Evolutionary conservation across 352 stramenopile genomes (phyloP), one percentile per base, ranked within the genome.

Genomic region (Phytophthora nicotianae): DNA sequence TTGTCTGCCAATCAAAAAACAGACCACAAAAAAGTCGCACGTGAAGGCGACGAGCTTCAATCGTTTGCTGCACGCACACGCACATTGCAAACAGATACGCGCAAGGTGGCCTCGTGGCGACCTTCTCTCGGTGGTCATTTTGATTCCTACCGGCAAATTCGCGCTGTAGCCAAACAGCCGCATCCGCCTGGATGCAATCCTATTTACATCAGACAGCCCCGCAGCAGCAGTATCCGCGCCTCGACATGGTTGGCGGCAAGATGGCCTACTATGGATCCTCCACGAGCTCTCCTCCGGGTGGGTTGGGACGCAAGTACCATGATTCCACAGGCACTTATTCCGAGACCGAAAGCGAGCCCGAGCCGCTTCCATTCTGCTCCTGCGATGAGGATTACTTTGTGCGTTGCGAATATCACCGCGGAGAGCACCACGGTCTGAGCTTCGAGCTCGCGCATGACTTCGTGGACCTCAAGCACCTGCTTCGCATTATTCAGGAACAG

Each of bases 371-470:
- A 23, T 62, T 72, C 58, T 84, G 75, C 60, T 73, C 75, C 17
- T 84, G 75, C 40, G 75, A 84, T 38, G 70, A 70, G 5, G 62
- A 80, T 48, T 84, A 79, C 51, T 66, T 80, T 42, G 52, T 72
- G 19, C 72, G 75, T 10, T 84, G 75, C 48, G 70, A 68, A 57
- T 84, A 82, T 56, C 75, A 84, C 61, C 52, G 62, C 42, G 73
- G 57, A 48, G 75, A 84, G 67, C 63, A 84, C 64, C 73, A 84
- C 43, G 75, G 75, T 0, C 51, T 84, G 50, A 81, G 68, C 47
- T 82, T 84, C 52, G 75, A 84, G 64, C 69, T 84, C 42, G 60
- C 70, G 20, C 62, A 79, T 42, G 75, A 84, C 43, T 84, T 81
- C 33, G 50, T 75, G 27, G 73, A 84, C 55, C 70, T 84, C 43